These are phyloP conservation scores for Carpinus viminea DNA, from an alignment of 306 rosid genomes.

Conservation along the genomic window DNA sequence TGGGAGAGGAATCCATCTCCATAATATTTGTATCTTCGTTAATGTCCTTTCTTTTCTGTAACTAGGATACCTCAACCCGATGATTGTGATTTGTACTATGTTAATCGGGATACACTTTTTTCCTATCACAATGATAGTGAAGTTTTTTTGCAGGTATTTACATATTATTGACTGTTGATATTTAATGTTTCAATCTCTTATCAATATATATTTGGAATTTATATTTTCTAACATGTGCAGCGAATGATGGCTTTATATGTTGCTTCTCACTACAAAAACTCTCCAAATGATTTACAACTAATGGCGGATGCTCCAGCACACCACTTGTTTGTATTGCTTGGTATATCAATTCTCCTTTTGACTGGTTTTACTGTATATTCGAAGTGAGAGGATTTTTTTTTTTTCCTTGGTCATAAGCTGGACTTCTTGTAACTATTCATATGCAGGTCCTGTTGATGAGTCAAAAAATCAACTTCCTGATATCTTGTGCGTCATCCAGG, in stretches of 20 bases:
- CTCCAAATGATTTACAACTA: constrained; percentile 95
- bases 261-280: constrained; percentile 96
- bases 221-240: constrained; percentile 51
- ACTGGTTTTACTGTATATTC: constrained; percentile 6
- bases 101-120: constrained; percentile 93
- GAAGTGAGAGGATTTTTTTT: neutral
- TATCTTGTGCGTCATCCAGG: constrained; percentile 97
- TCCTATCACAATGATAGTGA: constrained; percentile 92
- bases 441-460: constrained; percentile 91
- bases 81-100: constrained; percentile 90
- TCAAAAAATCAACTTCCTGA: constrained; percentile 93
- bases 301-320: constrained; percentile 99
- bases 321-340: constrained; percentile 92
- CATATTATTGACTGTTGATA: constrained; percentile 16
- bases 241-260: constrained; percentile 98
- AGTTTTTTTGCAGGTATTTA: constrained; percentile 86
- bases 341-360: constrained; percentile 45
- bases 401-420: constrained; percentile 16
- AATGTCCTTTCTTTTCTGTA: constrained; percentile 14
- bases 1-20: constrained; percentile 21
- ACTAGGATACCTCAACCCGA: constrained; percentile 79
- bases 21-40: constrained; percentile 14
- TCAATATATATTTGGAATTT: constrained; percentile 19
- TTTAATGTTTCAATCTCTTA: constrained; percentile 21
- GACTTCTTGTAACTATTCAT: constrained; percentile 29